These are phyloP conservation scores for Cordyceps fumosorosea DNA, from an alignment of 2,329 filamentous ascomycete species.

Conservation along the genomic window DNA sequence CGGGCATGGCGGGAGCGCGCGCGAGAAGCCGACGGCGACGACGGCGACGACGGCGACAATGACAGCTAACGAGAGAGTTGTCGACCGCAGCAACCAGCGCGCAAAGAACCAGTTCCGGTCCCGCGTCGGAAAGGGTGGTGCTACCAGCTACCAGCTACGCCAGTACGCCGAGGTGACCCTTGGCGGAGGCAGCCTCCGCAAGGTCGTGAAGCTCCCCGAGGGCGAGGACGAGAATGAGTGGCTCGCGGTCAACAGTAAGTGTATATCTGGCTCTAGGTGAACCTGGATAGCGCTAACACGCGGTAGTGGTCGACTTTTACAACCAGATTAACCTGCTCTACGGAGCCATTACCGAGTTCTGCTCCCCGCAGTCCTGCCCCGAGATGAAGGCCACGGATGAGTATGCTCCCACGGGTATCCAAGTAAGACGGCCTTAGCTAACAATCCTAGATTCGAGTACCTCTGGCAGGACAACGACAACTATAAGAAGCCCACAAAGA, in stretches of 20 bases:
- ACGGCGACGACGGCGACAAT: background rate
- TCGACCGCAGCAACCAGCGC: slow-evolving; percentile 64
- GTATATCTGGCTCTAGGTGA: background rate
- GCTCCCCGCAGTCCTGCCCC: slow-evolving; percentile 91
- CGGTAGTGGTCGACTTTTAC: slow-evolving; percentile 97
- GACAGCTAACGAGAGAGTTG: slow-evolving; percentile 24
- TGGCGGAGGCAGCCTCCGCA: slow-evolving; percentile 87
- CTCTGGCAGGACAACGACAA: slow-evolving; percentile 95
- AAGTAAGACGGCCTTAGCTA: slow-evolving; percentile 10
- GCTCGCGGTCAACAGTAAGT: slow-evolving; percentile 89
- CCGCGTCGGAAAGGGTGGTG: slow-evolving; percentile 79
- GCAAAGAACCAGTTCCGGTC: slow-evolving; percentile 89
- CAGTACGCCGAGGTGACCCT: slow-evolving; percentile 98
- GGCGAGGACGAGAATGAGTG: slow-evolving; percentile 98
- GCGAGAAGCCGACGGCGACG: background rate
- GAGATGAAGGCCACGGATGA: slow-evolving; percentile 99
- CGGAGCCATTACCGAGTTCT: slow-evolving; percentile 98
- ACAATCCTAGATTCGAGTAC: slow-evolving; percentile 74
- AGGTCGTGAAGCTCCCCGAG: slow-evolving; percentile 94
- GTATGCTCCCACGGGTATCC: slow-evolving; percentile 42
- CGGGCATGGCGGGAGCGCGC: background rate
- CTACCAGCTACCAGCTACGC: slow-evolving; percentile 82
- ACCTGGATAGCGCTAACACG: background rate
- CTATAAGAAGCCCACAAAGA: slow-evolving; percentile 95
- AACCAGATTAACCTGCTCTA: slow-evolving; percentile 99